Evolutionary conservation across 148 eudicot species (phyloP).

Genomic region (Camellia lanceoleosa): DNA sequence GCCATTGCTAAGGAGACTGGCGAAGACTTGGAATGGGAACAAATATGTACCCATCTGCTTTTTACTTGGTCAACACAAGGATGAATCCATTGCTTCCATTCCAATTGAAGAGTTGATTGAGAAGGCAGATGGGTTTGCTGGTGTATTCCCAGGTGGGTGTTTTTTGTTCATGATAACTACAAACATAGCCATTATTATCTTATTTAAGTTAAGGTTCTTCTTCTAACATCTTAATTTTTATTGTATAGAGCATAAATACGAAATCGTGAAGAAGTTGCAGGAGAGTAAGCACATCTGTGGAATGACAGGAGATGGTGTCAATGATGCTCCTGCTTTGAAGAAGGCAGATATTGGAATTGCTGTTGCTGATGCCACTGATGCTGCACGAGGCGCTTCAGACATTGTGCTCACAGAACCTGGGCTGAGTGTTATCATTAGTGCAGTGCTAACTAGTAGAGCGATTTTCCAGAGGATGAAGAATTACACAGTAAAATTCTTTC

Average conservation of each 20-base stretch:
- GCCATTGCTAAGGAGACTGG: slow-evolving; percentile 96
- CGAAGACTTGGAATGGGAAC: slow-evolving; percentile 95
- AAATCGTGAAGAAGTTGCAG: slow-evolving; percentile 92
- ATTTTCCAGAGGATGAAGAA: slow-evolving; percentile 98
- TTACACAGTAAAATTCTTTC: slow-evolving; percentile 58
- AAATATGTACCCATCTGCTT: slow-evolving; percentile 89
- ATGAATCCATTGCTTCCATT: slow-evolving; percentile 58
- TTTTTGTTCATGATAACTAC: not conserved
- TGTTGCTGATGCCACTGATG: slow-evolving; percentile 96
- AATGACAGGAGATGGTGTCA: slow-evolving; percentile 98
- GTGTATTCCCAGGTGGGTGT: slow-evolving; percentile 78
- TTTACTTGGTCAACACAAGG: slow-evolving; percentile 77
- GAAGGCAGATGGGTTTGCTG: slow-evolving; percentile 96
- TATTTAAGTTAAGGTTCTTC: not conserved
- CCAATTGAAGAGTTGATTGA: slow-evolving; percentile 86
- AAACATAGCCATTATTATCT: not conserved
- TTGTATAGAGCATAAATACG: slow-evolving; percentile 82
- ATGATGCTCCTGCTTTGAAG: slow-evolving; percentile 94
- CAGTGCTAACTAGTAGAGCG: slow-evolving; percentile 94
- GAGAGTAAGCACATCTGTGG: slow-evolving; percentile 97
- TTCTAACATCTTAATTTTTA: slow-evolving; percentile 3
- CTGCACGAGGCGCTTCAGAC: slow-evolving; percentile 93
- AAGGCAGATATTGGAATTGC: slow-evolving; percentile 98
- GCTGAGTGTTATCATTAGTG: slow-evolving; percentile 92
- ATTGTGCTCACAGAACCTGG: slow-evolving; percentile 96